Evolutionary conservation across 306 rosid genomes (phyloP).

Genomic region (Chamaecrista fasciculata): DNA sequence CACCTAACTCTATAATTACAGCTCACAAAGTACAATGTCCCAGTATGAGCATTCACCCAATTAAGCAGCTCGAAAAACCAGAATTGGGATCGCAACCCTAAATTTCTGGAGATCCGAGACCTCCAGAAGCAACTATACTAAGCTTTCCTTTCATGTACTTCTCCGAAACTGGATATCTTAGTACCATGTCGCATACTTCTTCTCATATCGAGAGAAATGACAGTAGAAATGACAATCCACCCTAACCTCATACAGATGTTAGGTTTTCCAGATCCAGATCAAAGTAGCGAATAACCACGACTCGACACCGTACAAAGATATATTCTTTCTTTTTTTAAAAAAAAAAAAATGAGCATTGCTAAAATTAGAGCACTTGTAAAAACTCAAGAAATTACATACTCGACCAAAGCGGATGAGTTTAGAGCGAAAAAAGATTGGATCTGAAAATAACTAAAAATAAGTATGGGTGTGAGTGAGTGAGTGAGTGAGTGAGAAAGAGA

Average conservation of each 20-base stretch:
- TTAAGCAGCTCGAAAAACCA: conserved; percentile 10
- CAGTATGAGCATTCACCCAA: background rate
- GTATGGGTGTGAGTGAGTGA: background rate
- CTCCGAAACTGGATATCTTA: background rate
- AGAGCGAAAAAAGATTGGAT: conserved; percentile 37
- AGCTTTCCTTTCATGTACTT: background rate
- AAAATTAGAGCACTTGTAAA: no score
- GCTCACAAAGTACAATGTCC: background rate
- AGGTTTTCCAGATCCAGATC: conserved; percentile 45
- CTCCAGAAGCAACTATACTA: conserved; percentile 20
- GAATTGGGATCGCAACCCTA: conserved; percentile 20
- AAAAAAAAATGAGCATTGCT: no score
- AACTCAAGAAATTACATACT: no score
- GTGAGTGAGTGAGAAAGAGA: background rate
- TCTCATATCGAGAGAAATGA: conserved; percentile 1
- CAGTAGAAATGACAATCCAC: background rate
- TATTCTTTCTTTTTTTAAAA: no score
- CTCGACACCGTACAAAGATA: no score
- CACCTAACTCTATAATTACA: background rate
- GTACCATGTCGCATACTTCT: background rate
- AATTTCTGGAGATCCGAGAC: conserved; percentile 28
- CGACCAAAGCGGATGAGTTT: background rate
- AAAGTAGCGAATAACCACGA: background rate
- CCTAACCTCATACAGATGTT: background rate
- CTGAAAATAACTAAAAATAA: conserved; percentile 31